Evolutionary conservation across 1,139 yeast genomes (phyloP).

Genomic region (Maudiozyma humilis): DNA sequence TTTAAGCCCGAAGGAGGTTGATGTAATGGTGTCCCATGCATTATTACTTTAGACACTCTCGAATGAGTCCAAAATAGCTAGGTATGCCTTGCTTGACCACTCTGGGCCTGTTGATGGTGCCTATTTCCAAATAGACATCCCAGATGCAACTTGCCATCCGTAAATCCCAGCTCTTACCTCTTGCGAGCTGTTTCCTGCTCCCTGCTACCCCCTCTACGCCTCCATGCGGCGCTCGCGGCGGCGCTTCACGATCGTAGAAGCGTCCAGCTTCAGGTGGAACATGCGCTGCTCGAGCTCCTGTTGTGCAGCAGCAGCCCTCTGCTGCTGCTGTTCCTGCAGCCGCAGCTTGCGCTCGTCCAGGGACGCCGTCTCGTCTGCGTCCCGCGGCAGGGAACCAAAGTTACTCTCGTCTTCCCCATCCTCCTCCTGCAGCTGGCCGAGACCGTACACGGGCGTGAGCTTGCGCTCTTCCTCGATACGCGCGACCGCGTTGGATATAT

Average conservation of each 20-base stretch:
- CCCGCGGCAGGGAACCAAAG: not conserved
- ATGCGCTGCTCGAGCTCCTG: constrained; percentile 17
- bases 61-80: too few species aligned
- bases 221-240: constrained; percentile 33
- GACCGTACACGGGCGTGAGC: not conserved
- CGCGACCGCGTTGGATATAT: constrained; percentile 87
- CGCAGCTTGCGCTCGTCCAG: not conserved
- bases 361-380: constrained; percentile 7
- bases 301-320: not conserved
- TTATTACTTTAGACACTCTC: too few species aligned
- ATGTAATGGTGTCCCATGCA: too few species aligned
- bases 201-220: too few species aligned
- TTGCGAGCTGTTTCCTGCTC: too few species aligned
- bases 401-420: not conserved
- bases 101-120: too few species aligned
- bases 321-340: not conserved
- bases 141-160: too few species aligned
- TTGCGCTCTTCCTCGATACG: constrained; percentile 71
- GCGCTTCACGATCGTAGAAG: constrained; percentile 75
- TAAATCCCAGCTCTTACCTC: too few species aligned
- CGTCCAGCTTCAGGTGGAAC: constrained; percentile 67
- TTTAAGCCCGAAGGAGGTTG: too few species aligned
- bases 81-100: too few species aligned
- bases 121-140: too few species aligned
- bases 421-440: constrained; percentile 4